Base-by-base conservation (phyloP, 306 rosid genomes). In the Glycyrrhiza uralensis region DNA sequence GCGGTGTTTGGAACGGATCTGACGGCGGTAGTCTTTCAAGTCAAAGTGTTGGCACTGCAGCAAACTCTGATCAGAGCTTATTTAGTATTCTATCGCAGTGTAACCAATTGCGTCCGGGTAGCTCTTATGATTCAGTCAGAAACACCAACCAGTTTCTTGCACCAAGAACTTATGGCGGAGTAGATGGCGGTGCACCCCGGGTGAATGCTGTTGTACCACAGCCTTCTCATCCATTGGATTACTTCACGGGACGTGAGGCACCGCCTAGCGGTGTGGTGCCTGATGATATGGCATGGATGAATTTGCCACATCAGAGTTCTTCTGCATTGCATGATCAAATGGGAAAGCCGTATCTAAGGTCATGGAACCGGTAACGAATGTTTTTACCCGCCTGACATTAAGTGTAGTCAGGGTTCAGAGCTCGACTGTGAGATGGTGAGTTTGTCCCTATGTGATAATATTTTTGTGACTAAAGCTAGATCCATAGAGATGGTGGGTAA, bases 321-420 rank as follows among this genome's bases (percentile, higher is more conserved):
- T n/a, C 97, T 44, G 80, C 85, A 77, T 82, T 89, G 69, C 88
- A 72, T 61, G 99, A 94, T 84, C 95, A 86, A 23, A 77, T 85
- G 91, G 96, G 93, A 69, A 91, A 87, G 78, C 87, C 96, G 14
- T 94, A 82, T 72, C 73, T 89, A 83, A 87, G 96, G 80, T 85
- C 97, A 9, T 91, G 97, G 99, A 89, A 91, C 75, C 82, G 81
- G 35, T 89, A 78, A 79, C 24, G 47, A 74, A 56, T 58, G 54
- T 54, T 75, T n/a, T 49, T 38, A 46, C 57, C 62, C 62, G 10
- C 3, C 12, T 15, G 38, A n/a, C n/a, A n/a, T 42, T 67, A 73
- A 52, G 35, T 36, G 80, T 57, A 63, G 68, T 45, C 41, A 61
- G 52, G 46, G 71, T 58, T 46, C 59, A 72, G 66, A 22, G 75